phyloP scores from a whole-genome alignment of 352 stramenopile species.

The Pythium pyrilobum region DNA sequence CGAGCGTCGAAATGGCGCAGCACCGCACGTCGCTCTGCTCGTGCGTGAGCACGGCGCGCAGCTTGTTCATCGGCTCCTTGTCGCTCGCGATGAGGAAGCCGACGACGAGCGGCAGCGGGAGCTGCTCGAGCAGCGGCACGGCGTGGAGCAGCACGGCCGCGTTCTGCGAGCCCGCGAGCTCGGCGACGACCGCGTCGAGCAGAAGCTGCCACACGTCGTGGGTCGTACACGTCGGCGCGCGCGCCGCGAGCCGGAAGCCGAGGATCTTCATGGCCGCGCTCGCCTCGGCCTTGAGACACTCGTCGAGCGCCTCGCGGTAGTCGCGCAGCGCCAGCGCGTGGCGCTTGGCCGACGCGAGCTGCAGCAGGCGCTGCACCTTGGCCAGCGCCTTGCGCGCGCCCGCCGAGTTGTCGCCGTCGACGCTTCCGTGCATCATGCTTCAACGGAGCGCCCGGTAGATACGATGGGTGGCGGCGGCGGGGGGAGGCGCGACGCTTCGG shows the following conservation, averaged over 20 bases:
- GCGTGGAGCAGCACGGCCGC: conserved; percentile 38
- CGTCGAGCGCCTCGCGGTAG: conserved; percentile 56
- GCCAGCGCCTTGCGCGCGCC: conserved; percentile 42
- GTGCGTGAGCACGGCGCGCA: conserved; percentile 60
- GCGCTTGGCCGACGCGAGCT: conserved; percentile 42
- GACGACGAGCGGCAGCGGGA: conserved; percentile 56
- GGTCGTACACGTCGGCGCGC: conserved; percentile 49
- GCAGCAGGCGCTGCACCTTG: conserved; percentile 59
- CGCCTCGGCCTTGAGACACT: conserved; percentile 65
- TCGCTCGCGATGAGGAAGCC: conserved; percentile 59
- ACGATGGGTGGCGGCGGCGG: neutral
- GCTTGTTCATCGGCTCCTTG: conserved; percentile 75
- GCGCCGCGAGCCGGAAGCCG: conserved; percentile 58
- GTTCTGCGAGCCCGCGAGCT: conserved; percentile 71
- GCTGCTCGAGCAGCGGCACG: conserved; percentile 46
- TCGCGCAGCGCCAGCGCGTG: conserved; percentile 54
- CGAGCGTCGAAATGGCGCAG: conserved; percentile 51
- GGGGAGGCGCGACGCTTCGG: too few relatives aligned
- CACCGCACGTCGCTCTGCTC: conserved; percentile 56
- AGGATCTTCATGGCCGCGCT: conserved; percentile 55
- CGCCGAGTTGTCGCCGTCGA: conserved; percentile 37
- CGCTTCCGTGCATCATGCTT: conserved; percentile 35
- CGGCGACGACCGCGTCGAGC: conserved; percentile 49
- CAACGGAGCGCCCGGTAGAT: neutral
- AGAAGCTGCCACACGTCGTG: conserved; percentile 59